Conservation (phyloP, 139 green algal genomes). For the Picochlorum sp. region DNA sequence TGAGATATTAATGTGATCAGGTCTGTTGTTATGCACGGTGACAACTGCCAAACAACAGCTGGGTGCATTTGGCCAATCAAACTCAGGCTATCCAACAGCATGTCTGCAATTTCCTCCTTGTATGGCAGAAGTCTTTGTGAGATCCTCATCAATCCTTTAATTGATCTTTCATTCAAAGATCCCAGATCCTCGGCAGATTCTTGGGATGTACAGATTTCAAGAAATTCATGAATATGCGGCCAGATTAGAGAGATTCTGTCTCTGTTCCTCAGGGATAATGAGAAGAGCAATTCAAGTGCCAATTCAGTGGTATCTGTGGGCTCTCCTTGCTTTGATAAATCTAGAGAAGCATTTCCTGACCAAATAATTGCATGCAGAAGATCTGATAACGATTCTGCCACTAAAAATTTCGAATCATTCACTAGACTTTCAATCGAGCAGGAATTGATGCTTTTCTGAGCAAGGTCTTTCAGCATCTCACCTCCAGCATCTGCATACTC, state of each 20-base stretch:
- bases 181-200: slow-evolving; percentile 3
- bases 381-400: slow-evolving; percentile 59
- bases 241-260: slow-evolving; percentile 79
- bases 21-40: slow-evolving; percentile 57
- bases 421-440: slow-evolving; percentile 84
- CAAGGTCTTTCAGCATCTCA: slow-evolving; percentile 15
- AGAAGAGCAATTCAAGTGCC: slow-evolving; percentile 76
- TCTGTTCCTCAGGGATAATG: slow-evolving; percentile 79
- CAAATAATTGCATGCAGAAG: slow-evolving; percentile 74
- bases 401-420: slow-evolving; percentile 78
- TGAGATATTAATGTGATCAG: slow-evolving; percentile 49
- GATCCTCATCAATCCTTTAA: slow-evolving; percentile 72
- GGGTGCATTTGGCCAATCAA: not conserved
- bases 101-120: slow-evolving; percentile 76
- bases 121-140: slow-evolving; percentile 84
- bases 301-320: slow-evolving; percentile 48
- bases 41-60: slow-evolving; percentile 43
- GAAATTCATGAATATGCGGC: slow-evolving; percentile 68
- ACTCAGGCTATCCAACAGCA: slow-evolving; percentile 49
- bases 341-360: slow-evolving; percentile 38
- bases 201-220: slow-evolving; percentile 19
- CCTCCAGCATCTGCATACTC: slow-evolving; percentile 19
- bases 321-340: slow-evolving; percentile 30
- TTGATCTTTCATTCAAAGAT: slow-evolving; percentile 65
- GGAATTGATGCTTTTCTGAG: slow-evolving; percentile 35